phyloP scores from a whole-genome alignment of 2,329 filamentous ascomycete species.

The Penicillium nordicum region DNA sequence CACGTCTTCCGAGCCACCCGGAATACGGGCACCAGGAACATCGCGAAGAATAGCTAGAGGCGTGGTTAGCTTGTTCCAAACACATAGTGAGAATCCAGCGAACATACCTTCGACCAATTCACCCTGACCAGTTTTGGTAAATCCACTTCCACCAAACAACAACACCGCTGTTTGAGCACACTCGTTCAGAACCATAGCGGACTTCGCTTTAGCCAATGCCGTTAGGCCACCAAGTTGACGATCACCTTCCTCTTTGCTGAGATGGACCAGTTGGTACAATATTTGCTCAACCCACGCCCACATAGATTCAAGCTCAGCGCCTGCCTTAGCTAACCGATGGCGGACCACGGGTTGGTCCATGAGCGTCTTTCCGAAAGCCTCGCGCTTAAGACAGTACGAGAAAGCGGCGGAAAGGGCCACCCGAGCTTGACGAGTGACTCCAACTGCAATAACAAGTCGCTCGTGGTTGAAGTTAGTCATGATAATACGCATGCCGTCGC shows the following conservation, averaged over 20 bases:
- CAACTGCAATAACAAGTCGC: conserved; percentile 63
- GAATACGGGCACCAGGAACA: conserved; percentile 60
- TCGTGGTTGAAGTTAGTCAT: conserved; percentile 83
- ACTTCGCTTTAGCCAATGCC: conserved; percentile 68
- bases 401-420: conserved; percentile 60
- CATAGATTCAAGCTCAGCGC: conserved; percentile 64
- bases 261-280: conserved; percentile 62
- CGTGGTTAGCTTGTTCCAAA: conserved; percentile 23
- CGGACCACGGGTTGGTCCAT: conserved; percentile 73
- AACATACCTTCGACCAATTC: conserved; percentile 65
- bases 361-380: conserved; percentile 65
- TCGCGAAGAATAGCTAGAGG: conserved; percentile 59
- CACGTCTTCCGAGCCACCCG: conserved; percentile 70
- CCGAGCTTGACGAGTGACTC: conserved; percentile 59
- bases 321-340: conserved; percentile 68
- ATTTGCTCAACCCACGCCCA: conserved; percentile 72
- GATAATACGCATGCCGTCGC: conserved; percentile 68
- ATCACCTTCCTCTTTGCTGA: conserved; percentile 49
- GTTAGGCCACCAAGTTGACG: conserved; percentile 66
- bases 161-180: conserved; percentile 67
- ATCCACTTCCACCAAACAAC: conserved; percentile 72
- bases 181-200: conserved; percentile 68
- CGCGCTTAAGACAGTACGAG: conserved; percentile 61
- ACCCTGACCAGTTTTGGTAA: conserved; percentile 66
- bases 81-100: not conserved